These are phyloP conservation scores for Podila epicladia DNA, from an alignment of 192 early-diverging fungal species.

Conservation along the genomic window DNA sequence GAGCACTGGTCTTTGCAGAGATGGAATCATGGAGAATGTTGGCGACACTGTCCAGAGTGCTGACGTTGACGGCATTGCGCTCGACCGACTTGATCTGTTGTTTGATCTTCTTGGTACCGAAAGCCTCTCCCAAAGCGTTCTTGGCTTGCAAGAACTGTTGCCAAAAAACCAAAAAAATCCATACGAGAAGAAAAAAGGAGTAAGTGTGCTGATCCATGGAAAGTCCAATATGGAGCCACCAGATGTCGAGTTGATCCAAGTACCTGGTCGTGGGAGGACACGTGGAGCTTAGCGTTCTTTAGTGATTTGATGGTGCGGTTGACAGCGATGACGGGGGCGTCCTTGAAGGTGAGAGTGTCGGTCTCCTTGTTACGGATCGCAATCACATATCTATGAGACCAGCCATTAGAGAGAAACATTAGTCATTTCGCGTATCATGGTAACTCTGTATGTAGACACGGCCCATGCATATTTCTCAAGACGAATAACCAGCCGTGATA, in stretches of 20 bases:
- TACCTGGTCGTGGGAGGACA: slow-evolving; percentile 34
- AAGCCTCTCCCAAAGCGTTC: slow-evolving; percentile 87
- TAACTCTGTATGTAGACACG: no score
- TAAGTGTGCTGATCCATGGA: not conserved
- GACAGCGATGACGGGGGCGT: slow-evolving; percentile 73
- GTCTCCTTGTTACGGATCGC: slow-evolving; percentile 80
- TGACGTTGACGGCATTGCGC: slow-evolving; percentile 87
- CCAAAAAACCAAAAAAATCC: not conserved
- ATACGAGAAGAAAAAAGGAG: not conserved
- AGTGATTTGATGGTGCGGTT: slow-evolving; percentile 76
- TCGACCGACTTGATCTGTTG: slow-evolving; percentile 83
- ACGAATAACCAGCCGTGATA: no score
- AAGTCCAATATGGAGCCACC: not conserved
- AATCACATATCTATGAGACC: slow-evolving; percentile 72
- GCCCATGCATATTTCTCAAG: no score
- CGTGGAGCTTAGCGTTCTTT: slow-evolving; percentile 39
- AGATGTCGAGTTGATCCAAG: not conserved
- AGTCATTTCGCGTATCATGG: no score
- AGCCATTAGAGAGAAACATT: no score
- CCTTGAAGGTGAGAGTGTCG: slow-evolving; percentile 74
- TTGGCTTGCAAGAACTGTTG: slow-evolving; percentile 69
- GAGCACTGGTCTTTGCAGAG: slow-evolving; percentile 65
- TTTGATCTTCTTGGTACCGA: slow-evolving; percentile 92
- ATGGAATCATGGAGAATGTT: slow-evolving; percentile 76
- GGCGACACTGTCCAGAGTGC: slow-evolving; percentile 68